Percentiles rank a stretch among this genome's conserved stretches.
Conservation (phyloP, 2,329 filamentous ascomycete species). For the Nannizziopsis barbatae region DNA sequence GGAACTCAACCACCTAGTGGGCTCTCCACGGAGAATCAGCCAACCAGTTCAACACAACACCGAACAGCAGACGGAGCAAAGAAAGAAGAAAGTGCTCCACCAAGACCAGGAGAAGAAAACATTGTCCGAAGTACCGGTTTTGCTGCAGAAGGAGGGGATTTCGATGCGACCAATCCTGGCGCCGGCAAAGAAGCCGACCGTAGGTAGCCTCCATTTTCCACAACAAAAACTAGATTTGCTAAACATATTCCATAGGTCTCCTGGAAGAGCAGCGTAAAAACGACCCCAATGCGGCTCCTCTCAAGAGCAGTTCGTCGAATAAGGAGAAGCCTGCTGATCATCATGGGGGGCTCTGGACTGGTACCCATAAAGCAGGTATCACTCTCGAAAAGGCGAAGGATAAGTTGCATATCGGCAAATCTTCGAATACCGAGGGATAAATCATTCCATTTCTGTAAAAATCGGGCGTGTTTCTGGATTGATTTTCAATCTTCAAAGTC, state of each 20-base stretch:
- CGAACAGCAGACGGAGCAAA: neutral
- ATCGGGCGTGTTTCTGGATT: no score
- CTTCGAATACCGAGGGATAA: neutral
- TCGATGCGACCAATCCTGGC: slow-evolving; percentile 41
- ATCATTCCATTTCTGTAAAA: no score
- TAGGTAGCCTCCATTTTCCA: slow-evolving; percentile 25
- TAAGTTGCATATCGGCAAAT: slow-evolving; percentile 25
- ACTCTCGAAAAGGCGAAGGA: slow-evolving; percentile 23
- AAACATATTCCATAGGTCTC: slow-evolving; percentile 7
- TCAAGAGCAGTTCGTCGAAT: neutral
- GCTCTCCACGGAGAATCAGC: neutral
- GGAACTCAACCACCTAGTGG: neutral
- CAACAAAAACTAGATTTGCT: neutral
- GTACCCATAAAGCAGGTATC: slow-evolving; percentile 9
- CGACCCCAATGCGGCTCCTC: neutral
- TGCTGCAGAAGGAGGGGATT: slow-evolving; percentile 49
- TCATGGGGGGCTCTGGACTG: slow-evolving; percentile 9
- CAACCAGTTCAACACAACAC: neutral
- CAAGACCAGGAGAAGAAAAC: slow-evolving; percentile 25
- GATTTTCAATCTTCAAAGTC: no score
- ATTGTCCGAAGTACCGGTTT: slow-evolving; percentile 50
- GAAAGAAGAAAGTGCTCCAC: neutral
- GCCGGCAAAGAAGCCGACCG: slow-evolving; percentile 57
- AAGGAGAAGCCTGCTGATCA: neutral
- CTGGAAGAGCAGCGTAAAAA: slow-evolving; percentile 9